Conservation (phyloP, 768 basidiomycete genomes). For the Favolaschia claudopus region DNA sequence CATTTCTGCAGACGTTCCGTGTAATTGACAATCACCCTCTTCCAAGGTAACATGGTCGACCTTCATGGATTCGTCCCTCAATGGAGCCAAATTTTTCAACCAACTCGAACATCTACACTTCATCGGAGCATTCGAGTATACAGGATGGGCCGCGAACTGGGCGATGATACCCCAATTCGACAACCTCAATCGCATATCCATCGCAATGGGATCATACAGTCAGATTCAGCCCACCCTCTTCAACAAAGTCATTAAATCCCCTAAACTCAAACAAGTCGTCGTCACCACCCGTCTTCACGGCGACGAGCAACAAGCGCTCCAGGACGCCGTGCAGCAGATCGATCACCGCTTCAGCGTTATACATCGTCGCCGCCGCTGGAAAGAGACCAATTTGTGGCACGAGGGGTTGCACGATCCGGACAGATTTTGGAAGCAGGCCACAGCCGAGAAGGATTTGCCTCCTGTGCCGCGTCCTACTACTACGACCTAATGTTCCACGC, state of each 20-base stretch:
- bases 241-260: slow-evolving; percentile 8
- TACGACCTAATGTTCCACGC: neutral
- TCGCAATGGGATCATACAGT: slow-evolving; percentile 18
- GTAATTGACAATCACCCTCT: too few relatives aligned
- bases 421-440: slow-evolving; percentile 23
- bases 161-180: slow-evolving; percentile 9
- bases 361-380: slow-evolving; percentile 26
- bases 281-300: slow-evolving; percentile 22
- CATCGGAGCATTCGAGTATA: slow-evolving; percentile 14
- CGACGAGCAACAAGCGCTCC: slow-evolving; percentile 8
- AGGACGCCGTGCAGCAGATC: slow-evolving; percentile 6
- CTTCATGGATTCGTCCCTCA: neutral
- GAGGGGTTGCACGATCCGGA: slow-evolving; percentile 19
- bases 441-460: slow-evolving; percentile 16
- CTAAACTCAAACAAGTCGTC: slow-evolving; percentile 24
- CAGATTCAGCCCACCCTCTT: neutral
- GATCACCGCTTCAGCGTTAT: slow-evolving; percentile 23
- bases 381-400: slow-evolving; percentile 20
- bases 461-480: slow-evolving; percentile 6
- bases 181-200: slow-evolving; percentile 16
- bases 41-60: neutral
- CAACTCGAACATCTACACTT: slow-evolving; percentile 19
- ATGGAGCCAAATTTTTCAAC: slow-evolving; percentile 1
- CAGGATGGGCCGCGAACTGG: neutral
- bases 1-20: too few relatives aligned